Evolutionary conservation across 139 green algal genomes (phyloP), one percentile per base, ranked within the genome.

Genomic region (Cymbomonas tetramitiformis): DNA sequence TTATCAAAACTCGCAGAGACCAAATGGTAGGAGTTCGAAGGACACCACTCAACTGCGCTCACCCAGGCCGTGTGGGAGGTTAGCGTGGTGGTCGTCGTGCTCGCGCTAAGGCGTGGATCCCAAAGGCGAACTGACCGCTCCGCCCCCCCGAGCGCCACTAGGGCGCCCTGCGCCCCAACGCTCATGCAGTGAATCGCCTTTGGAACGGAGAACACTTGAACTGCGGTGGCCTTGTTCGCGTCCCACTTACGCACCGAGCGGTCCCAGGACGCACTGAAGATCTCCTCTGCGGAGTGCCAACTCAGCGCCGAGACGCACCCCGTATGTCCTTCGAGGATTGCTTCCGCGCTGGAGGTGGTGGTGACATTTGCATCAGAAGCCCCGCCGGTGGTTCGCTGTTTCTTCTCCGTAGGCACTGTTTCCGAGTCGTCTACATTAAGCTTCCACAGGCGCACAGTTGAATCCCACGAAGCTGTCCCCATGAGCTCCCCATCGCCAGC

Each of bases 211-310:
- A 84, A 73, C 0, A 75, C 82, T 28, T 87, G 72, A 4, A 56
- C 64, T 7, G 71, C 67, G 4, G 52, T 40, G 6, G 62, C 65
- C 0, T 69, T 70, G 0, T 62, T 57, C 0, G 74, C 68, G 61
- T 93, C 85, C 77, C 80, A 93, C 10, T 70, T 41, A 23, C 78
- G 68, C 26, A 90, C 70, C 30, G 65, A 75, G 56, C 90, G 81
- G 62, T 94, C 86, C 81, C 80, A 94, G 1, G 75, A 84, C 3
- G 69, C 72, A 28, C 70, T 85, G 62, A 68, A 72, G 3, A 93
- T 18, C 4, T 49, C 53, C 3, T 48, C 53, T 29, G 26, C 33
- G 4, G 47, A 54, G 0, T 73, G 50, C 80, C 79, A 94, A 2
- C 57, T 46, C 1, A 86, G 44, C 1, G 57, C 58, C 2, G 78